Base-by-base conservation (phyloP, 1,139 yeast species). In the Geotrichum reessii region DNA sequence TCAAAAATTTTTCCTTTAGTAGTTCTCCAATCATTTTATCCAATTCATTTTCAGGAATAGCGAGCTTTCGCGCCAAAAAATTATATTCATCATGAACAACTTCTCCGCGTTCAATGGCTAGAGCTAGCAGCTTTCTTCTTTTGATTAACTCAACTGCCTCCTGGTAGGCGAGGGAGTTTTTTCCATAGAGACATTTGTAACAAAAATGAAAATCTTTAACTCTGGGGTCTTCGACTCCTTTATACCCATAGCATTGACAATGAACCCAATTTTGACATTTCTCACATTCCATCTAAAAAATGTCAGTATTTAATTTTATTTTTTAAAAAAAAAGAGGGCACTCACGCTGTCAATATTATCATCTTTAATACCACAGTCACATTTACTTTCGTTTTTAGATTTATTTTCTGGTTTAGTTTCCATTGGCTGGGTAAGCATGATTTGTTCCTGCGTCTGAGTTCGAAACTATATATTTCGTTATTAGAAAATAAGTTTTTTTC, bases 241-340 rank as follows among this genome's bases (percentile, higher is more conserved):
- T 33, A 22, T 56, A 56, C 17, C 59, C 59, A 17, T 56, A 56
- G 25, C 59, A 56, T 42, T 52, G 17, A 44, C 56, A 56, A 49
- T 56, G 59, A 5, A 56, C 59, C 56, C 56, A 49, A n/a, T 49
- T 54, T 4, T 48, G 42, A 33, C 59, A 56, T 19, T 27, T 56
- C 49, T 56, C 56, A 17, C 59, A 56, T 44, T 56, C 56, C 40
- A 56, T 44, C 59, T 56, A 14, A 44, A 8, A 11, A 3, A 19
- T 6, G 52, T 56, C 47, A 52, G 56, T 22, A 40, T 2, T 2
- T 1, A 12, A 31, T 11, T 31, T 31, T 5, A 3, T 14, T 19
- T n/a, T 5, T 14, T 22, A 33, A 40, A 22, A 24, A n/a, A 2
- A 40, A 28, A n/a, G n/a, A n/a, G n/a, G n/a, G 27, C 27, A 21